Conservation (phyloP, 202 grass and related monocot genomes). For the Eragrostis tef region DNA sequence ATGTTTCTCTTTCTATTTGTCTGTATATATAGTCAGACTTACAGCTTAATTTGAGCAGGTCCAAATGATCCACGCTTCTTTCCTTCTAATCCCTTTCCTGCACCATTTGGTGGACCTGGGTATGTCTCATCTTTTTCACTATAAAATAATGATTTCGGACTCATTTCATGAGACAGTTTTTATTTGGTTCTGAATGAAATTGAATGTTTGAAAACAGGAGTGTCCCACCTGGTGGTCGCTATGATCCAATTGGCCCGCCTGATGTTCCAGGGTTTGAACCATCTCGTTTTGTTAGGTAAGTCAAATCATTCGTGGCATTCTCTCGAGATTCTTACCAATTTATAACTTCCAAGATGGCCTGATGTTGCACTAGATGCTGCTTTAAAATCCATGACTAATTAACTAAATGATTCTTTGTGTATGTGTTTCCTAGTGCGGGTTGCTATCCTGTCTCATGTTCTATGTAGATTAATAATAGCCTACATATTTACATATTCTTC, state of each 20-base stretch:
- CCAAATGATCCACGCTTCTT: slow-evolving; percentile 88
- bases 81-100: slow-evolving; percentile 57
- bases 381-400: slow-evolving; percentile 13
- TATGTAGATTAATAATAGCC: not conserved
- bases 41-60: slow-evolving; percentile 47
- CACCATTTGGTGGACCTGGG: slow-evolving; percentile 56
- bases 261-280: slow-evolving; percentile 84
- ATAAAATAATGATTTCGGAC: not conserved
- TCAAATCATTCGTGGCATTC: slow-evolving; percentile 38
- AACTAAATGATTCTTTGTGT: not conserved
- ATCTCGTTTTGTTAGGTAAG: slow-evolving; percentile 73
- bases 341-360: slow-evolving; percentile 19
- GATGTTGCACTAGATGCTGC: not conserved
- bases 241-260: slow-evolving; percentile 84
- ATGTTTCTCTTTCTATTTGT: slow-evolving; percentile 25
- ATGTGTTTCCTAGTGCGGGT: not conserved
- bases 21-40: not conserved
- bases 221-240: slow-evolving; percentile 62
- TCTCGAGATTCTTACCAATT: slow-evolving; percentile 16
- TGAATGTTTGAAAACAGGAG: slow-evolving; percentile 60
- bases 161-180: not conserved
- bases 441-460: not conserved
- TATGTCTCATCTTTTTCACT: slow-evolving; percentile 42
- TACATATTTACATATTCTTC: slow-evolving; percentile 5
- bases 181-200: slow-evolving; percentile 37